Evolutionary conservation across 2,329 filamentous ascomycete genomes (phyloP).

Genomic region (Fusarium piperis): DNA sequence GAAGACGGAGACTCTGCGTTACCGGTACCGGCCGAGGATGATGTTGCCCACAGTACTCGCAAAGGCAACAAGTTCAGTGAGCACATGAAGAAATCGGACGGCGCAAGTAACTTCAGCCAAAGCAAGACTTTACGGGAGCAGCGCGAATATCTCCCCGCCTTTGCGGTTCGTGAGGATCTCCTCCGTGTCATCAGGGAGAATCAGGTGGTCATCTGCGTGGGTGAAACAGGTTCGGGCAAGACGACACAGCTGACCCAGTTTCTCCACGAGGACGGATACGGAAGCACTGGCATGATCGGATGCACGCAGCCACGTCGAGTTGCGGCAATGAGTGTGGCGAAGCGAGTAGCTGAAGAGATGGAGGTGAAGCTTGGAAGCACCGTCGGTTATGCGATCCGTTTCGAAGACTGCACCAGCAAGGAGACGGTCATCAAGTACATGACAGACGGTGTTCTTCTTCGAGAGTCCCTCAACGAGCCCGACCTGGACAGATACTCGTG

Average conservation of each 20-base stretch:
- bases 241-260: constrained; percentile 98
- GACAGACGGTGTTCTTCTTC: constrained; percentile 94
- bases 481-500: constrained; percentile 97
- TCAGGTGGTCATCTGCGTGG: constrained; percentile 95
- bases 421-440: constrained; percentile 98
- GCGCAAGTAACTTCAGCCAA: constrained; percentile 90
- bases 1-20: constrained; percentile 91
- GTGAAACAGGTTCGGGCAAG: constrained; percentile 97
- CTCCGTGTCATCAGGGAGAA: constrained; percentile 94
- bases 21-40: constrained; percentile 77
- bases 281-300: constrained; percentile 86
- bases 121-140: constrained; percentile 92
- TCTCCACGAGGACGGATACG: constrained; percentile 94
- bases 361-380: constrained; percentile 86
- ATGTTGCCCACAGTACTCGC: constrained; percentile 61
- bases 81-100: constrained; percentile 87
- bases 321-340: constrained; percentile 98
- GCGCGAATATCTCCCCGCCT: constrained; percentile 91
- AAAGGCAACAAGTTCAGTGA: constrained; percentile 81
- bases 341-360: constrained; percentile 99
- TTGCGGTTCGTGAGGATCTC: constrained; percentile 94
- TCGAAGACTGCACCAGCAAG: constrained; percentile 97
- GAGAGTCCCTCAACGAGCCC: constrained; percentile 91
- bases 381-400: constrained; percentile 97
- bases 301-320: constrained; percentile 97